Percentiles rank a stretch among this genome's conserved stretches.
phyloP scores from a whole-genome alignment of 441 rosid species.

The Gossypium schwendimanii region DNA sequence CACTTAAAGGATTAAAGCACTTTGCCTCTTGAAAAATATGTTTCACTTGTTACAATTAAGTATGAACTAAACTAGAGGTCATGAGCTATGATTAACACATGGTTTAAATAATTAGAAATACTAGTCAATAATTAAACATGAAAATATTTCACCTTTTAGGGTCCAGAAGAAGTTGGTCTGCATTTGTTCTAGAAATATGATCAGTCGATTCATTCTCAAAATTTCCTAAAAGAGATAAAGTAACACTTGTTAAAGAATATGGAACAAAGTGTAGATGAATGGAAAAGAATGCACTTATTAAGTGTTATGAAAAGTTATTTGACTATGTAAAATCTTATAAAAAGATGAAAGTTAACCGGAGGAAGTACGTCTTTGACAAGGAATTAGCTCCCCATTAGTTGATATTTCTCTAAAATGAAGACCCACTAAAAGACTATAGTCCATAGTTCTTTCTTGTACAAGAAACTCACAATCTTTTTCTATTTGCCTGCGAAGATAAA shows the following conservation, averaged over 20 bases:
- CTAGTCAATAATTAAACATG: background rate
- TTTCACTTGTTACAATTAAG: no score
- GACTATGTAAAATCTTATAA: background rate
- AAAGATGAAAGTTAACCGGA: conserved; percentile 1
- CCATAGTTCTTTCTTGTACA: conserved; percentile 69
- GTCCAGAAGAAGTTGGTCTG: conserved; percentile 42
- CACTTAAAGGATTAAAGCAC: no score
- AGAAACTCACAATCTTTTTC: conserved; percentile 66
- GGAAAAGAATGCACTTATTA: background rate
- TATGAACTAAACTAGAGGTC: no score
- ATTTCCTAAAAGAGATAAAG: conserved; percentile 20
- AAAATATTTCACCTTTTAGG: conserved; percentile 30
- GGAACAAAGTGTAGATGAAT: background rate
- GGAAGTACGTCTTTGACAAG: conserved; percentile 39
- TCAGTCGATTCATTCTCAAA: conserved; percentile 25
- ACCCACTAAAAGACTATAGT: conserved; percentile 67
- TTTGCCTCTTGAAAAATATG: no score
- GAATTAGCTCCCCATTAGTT: conserved; percentile 35
- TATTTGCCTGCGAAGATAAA: conserved; percentile 38
- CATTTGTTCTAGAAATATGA: conserved; percentile 37
- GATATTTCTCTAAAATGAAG: conserved; percentile 54
- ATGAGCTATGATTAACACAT: background rate
- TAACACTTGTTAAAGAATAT: background rate
- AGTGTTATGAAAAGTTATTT: background rate
- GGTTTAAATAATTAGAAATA: background rate